Conservation (phyloP, 2,329 filamentous ascomycete genomes). For the Sclerotinia trifoliorum region DNA sequence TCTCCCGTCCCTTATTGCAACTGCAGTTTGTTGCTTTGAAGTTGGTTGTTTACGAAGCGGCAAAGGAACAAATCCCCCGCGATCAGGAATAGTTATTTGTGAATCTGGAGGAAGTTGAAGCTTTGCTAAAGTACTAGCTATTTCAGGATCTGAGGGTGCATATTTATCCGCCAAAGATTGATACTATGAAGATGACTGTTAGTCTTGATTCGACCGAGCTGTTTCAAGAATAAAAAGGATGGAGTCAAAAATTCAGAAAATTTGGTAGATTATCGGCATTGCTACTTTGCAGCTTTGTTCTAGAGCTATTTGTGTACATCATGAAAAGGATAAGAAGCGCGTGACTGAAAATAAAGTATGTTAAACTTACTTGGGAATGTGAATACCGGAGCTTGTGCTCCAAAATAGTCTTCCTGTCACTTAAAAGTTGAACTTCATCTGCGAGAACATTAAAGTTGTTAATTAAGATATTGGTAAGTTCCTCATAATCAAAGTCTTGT, state of each 20-base stretch:
- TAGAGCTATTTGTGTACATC: constrained; percentile 70
- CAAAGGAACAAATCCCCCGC: constrained; percentile 37
- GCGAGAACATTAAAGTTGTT: constrained; percentile 65
- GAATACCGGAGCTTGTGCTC: constrained; percentile 67
- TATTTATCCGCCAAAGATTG: constrained; percentile 67
- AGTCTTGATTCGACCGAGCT: constrained; percentile 30
- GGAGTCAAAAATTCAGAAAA: constrained; percentile 47
- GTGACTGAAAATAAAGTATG: constrained; percentile 11
- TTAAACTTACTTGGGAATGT: constrained; percentile 59
- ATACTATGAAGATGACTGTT: constrained; percentile 48
- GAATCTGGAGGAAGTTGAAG: constrained; percentile 60
- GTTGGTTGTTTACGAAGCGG: constrained; percentile 33
- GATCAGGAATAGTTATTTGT: constrained; percentile 33
- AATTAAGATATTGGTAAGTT: constrained; percentile 56
- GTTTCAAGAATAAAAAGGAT: constrained; percentile 22
- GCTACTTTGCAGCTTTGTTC: constrained; percentile 65
- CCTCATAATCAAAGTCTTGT: constrained; percentile 37
- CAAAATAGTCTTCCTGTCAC: constrained; percentile 62
- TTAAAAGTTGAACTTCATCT: constrained; percentile 62
- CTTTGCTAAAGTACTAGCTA: constrained; percentile 64
- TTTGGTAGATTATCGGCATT: constrained; percentile 61
- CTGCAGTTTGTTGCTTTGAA: constrained; percentile 57
- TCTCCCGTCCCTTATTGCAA: constrained; percentile 63
- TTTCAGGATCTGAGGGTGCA: constrained; percentile 60
- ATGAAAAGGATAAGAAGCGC: constrained; percentile 34